Evolutionary conservation across 129 eudicot genomes (phyloP).

Genomic region (Heracleum sosnowskyi): DNA sequence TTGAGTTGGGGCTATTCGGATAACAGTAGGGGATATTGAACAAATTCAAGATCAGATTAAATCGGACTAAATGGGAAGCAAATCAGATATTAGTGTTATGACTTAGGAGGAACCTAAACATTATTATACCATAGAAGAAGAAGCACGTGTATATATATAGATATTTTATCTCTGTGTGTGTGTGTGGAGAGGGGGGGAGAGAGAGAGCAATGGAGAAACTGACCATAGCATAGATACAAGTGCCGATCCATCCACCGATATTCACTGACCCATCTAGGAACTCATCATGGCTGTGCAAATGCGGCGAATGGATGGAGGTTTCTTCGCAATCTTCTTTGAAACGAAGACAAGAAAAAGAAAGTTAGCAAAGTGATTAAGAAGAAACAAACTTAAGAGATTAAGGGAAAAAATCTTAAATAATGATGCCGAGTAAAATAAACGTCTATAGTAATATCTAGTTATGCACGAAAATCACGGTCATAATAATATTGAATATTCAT

Average conservation of each 20-base stretch:
- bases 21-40: not conserved
- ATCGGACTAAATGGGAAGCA: not conserved
- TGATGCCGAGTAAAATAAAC: not conserved
- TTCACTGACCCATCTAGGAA: not conserved
- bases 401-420: not conserved
- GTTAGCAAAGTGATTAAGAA: not conserved
- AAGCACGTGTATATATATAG: too few relatives aligned
- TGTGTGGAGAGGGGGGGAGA: not conserved
- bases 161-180: not conserved
- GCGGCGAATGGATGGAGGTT: not conserved
- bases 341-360: not conserved
- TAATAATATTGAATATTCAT: not conserved
- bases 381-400: not conserved
- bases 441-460: not conserved
- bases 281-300: not conserved
- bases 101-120: not conserved
- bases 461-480: not conserved
- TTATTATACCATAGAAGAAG: not conserved
- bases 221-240: not conserved
- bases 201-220: not conserved
- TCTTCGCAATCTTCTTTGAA: not conserved
- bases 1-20: not conserved
- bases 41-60: not conserved
- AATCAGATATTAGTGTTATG: not conserved
- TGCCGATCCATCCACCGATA: not conserved